These are phyloP conservation scores for Emmonsiellopsis sp. DNA, from an alignment of 2,329 filamentous ascomycete genomes.

Conservation along the genomic window DNA sequence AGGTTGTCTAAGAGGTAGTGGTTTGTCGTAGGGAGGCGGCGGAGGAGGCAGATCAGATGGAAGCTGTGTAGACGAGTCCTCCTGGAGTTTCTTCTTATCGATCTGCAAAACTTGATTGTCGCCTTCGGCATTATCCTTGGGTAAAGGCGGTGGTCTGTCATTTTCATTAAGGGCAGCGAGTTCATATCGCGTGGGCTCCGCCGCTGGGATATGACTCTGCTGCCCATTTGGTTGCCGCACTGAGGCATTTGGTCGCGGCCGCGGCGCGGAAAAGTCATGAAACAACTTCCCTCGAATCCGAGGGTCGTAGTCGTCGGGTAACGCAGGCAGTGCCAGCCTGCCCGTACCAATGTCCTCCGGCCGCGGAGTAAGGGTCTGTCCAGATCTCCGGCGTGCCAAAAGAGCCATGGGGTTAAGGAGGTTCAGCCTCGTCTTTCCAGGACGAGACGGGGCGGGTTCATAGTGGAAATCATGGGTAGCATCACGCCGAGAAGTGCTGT, in stretches of 20 bases:
- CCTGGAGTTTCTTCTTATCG: conserved; percentile 20
- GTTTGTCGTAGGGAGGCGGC: conserved; percentile 34
- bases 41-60: conserved; percentile 21
- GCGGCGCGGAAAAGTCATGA: conserved; percentile 56
- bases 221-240: neutral
- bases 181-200: neutral
- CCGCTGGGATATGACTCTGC: neutral
- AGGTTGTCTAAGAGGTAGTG: conserved; percentile 28
- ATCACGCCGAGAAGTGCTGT: neutral
- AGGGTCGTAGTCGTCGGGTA: conserved; percentile 54
- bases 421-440: conserved; percentile 43
- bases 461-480: neutral
- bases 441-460: neutral
- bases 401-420: conserved; percentile 54
- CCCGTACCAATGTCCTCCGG: conserved; percentile 44
- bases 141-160: conserved; percentile 46
- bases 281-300: conserved; percentile 54
- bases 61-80: conserved; percentile 32
- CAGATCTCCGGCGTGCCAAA: conserved; percentile 47
- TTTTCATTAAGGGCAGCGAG: conserved; percentile 21
- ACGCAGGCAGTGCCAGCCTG: conserved; percentile 39
- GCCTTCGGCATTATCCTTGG: conserved; percentile 53
- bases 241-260: conserved; percentile 34
- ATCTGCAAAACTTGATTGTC: conserved; percentile 30
- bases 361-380: conserved; percentile 38